Conservation (phyloP, 495 filamentous ascomycete genomes). For the Neurospora cerealis region DNA sequence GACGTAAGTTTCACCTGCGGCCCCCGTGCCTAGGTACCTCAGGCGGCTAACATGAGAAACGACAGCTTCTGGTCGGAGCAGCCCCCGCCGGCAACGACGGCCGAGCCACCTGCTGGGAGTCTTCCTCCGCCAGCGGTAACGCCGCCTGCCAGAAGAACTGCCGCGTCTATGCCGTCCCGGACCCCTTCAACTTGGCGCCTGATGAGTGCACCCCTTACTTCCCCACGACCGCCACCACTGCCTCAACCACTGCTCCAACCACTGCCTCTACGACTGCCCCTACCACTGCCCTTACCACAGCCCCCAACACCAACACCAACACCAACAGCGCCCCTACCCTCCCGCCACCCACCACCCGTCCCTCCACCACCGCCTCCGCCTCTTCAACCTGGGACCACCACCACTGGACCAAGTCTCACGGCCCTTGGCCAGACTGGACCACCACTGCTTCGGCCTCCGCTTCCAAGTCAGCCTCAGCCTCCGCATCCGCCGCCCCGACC, state of each 20-base stretch:
- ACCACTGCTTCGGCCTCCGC: not conserved
- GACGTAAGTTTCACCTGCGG: constrained; percentile 6
- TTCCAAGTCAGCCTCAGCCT: not conserved
- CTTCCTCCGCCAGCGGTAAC: constrained; percentile 11
- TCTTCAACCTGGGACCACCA: not conserved
- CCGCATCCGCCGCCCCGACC: not conserved
- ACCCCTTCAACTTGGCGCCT: constrained; percentile 15
- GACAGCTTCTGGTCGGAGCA: constrained; percentile 20
- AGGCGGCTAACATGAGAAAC: not conserved
- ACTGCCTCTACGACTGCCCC: not conserved
- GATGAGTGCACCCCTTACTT: constrained; percentile 15
- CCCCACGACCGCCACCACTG: not conserved
- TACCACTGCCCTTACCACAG: not conserved
- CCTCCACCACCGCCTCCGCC: constrained; percentile 1
- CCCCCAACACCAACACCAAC: not conserved
- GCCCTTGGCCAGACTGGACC: not conserved
- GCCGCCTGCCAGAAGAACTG: constrained; percentile 31
- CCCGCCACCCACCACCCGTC: not conserved
- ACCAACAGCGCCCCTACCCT: not conserved
- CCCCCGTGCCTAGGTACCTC: not conserved
- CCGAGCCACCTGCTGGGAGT: constrained; percentile 18
- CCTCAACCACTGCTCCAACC: not conserved
- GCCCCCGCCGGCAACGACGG: constrained; percentile 13
- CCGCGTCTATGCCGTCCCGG: constrained; percentile 20
- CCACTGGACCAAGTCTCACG: constrained; percentile 1